A percentile compares a stretch with the other conserved stretches of the same genome.
phyloP scores from a whole-genome alignment of 2,329 filamentous ascomycete species.

The Curvularia lunata region DNA sequence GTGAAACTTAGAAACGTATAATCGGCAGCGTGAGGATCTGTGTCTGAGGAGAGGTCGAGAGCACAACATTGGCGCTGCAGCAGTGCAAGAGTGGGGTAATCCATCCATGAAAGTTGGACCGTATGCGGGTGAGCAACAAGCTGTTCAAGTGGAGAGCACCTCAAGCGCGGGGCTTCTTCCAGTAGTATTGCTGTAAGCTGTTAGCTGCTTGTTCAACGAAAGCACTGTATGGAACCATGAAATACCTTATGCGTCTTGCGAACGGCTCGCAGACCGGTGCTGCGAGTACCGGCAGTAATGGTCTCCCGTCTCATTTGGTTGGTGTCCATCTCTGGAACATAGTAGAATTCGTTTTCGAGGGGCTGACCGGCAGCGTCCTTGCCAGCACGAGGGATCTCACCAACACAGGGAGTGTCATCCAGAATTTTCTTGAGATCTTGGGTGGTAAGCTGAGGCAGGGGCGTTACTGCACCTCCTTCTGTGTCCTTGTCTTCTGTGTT shows the following conservation, averaged over 20 bases:
- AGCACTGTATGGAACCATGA: neutral
- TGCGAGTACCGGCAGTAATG: conserved; percentile 83
- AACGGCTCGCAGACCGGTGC: conserved; percentile 86
- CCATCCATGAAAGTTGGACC: neutral
- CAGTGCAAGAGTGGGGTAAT: neutral
- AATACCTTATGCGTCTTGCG: conserved; percentile 96
- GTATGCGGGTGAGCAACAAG: neutral
- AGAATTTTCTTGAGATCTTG: conserved; percentile 72
- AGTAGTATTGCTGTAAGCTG: conserved; percentile 69
- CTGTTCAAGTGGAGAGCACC: neutral
- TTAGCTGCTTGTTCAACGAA: conserved; percentile 16
- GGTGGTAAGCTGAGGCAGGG: conserved; percentile 38
- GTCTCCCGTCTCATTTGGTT: conserved; percentile 80
- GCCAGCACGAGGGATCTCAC: conserved; percentile 85
- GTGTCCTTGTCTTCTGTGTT: conserved; percentile 28
- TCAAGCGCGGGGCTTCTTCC: conserved; percentile 64
- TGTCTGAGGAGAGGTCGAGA: neutral
- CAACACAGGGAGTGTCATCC: conserved; percentile 77
- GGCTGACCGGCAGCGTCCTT: conserved; percentile 95
- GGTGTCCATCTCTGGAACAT: conserved; percentile 83
- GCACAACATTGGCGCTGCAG: neutral
- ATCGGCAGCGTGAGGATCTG: neutral
- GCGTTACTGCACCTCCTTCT: conserved; percentile 28
- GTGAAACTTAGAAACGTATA: conserved; percentile 2
- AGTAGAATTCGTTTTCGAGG: conserved; percentile 97